These are phyloP conservation scores for Fusarium falciforme DNA, from an alignment of 2,329 filamentous ascomycete genomes.

Conservation along the genomic window DNA sequence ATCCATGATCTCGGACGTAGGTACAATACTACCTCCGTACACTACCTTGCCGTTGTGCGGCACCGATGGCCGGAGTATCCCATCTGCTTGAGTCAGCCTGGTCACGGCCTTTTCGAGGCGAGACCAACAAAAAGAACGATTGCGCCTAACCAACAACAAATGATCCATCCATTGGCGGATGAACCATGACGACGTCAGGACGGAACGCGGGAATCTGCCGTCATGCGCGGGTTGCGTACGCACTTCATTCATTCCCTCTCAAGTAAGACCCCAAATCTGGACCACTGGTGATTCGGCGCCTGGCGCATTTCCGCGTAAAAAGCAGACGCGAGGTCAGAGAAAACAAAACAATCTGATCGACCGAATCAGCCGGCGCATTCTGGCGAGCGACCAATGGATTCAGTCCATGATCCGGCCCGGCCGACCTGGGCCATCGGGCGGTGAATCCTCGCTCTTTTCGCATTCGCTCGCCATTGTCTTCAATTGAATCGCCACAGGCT, in stretches of 20 bases:
- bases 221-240: conserved; percentile 10
- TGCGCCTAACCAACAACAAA: conserved; percentile 1
- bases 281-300: background rate
- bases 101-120: background rate
- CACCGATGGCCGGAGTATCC: conserved; percentile 15
- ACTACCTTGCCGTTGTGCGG: conserved; percentile 3
- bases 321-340: background rate
- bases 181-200: conserved; percentile 24
- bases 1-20: background rate
- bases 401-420: background rate
- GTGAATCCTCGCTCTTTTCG: conserved; percentile 11
- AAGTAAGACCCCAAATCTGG: background rate
- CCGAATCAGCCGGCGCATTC: conserved; percentile 7
- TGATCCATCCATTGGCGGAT: background rate
- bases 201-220: background rate
- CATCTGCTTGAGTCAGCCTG: conserved; percentile 28
- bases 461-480: conserved; percentile 9
- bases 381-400: background rate
- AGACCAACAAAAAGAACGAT: background rate
- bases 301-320: conserved; percentile 1
- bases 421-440: conserved; percentile 16
- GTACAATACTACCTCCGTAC: background rate
- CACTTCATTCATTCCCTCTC: background rate
- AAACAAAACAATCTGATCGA: background rate
- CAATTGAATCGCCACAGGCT: conserved; percentile 11